Evolutionary conservation across 1,284 basidiomycete genomes (phyloP).

Genomic region (Ustilago trichophora): DNA sequence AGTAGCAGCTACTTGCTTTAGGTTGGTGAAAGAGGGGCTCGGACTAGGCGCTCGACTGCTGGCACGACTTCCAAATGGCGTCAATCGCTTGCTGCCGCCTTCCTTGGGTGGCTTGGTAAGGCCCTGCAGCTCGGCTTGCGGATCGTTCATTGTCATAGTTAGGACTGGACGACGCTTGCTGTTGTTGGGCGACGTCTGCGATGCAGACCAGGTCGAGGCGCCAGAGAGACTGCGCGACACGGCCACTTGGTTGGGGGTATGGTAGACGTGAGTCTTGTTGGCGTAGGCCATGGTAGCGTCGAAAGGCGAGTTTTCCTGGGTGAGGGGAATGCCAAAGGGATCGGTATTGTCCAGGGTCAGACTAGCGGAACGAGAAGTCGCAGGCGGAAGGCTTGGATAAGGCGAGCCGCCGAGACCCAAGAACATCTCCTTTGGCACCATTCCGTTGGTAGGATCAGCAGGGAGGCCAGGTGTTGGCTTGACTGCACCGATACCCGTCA

Average conservation of each 20-base stretch:
- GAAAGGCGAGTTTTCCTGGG: conserved; percentile 40
- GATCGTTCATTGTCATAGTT: conserved; percentile 59
- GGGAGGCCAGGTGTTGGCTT: background rate
- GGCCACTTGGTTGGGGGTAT: conserved; percentile 37
- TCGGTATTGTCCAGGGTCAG: conserved; percentile 24
- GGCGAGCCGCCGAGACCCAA: conserved; percentile 53
- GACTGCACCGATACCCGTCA: background rate
- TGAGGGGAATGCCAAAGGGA: conserved; percentile 50
- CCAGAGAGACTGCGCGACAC: conserved; percentile 20
- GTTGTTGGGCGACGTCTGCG: conserved; percentile 7
- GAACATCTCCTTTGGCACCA: conserved; percentile 50
- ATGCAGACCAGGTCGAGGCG: conserved; percentile 4
- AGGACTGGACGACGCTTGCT: conserved; percentile 44
- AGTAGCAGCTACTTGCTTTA: conserved; percentile 19
- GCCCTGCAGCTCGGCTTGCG: conserved; percentile 50
- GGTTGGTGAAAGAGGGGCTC: conserved; percentile 26
- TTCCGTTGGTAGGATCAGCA: conserved; percentile 22
- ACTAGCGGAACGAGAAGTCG: background rate
- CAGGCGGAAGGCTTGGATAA: conserved; percentile 40
- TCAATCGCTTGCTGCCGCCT: conserved; percentile 20
- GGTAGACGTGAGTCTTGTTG: conserved; percentile 45
- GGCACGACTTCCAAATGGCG: conserved; percentile 51
- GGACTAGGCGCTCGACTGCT: conserved; percentile 46
- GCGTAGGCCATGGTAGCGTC: conserved; percentile 46
- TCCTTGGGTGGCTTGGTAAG: conserved; percentile 52